Percentiles rank a stretch among this genome's conserved stretches.
Conservation (phyloP, 305 asterid species). For the Fraxinus ornus region DNA sequence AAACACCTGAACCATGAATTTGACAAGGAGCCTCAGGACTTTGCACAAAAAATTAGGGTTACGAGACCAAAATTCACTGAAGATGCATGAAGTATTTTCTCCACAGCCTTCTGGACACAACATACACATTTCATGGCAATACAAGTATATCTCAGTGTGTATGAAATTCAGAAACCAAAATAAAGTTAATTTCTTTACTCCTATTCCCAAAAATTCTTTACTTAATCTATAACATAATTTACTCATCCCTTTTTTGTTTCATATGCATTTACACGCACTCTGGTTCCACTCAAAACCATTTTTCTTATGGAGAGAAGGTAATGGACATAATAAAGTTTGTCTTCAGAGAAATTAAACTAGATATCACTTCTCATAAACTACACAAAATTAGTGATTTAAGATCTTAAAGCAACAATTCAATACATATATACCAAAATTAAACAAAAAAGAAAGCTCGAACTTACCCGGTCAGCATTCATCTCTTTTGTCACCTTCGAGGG, state of each 20-base stretch:
- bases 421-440: background rate
- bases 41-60: background rate
- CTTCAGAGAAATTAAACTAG: background rate
- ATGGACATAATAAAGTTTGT: background rate
- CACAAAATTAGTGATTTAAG: background rate
- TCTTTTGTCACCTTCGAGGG: constrained; percentile 64
- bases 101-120: background rate
- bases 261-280: background rate
- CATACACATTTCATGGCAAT: background rate
- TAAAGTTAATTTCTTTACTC: background rate
- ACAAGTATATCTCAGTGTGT: background rate
- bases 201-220: background rate
- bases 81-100: background rate
- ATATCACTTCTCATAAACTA: background rate
- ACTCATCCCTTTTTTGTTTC: background rate
- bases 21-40: background rate
- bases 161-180: background rate
- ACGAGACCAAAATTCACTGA: background rate
- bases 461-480: constrained; percentile 64
- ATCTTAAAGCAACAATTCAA: background rate
- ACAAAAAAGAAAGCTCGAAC: constrained; percentile 8
- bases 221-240: background rate
- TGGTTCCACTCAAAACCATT: background rate
- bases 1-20: background rate
- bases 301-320: background rate